Evolutionary conservation across 2,329 filamentous ascomycete species (phyloP).

Genomic region (Ilyonectria robusta): DNA sequence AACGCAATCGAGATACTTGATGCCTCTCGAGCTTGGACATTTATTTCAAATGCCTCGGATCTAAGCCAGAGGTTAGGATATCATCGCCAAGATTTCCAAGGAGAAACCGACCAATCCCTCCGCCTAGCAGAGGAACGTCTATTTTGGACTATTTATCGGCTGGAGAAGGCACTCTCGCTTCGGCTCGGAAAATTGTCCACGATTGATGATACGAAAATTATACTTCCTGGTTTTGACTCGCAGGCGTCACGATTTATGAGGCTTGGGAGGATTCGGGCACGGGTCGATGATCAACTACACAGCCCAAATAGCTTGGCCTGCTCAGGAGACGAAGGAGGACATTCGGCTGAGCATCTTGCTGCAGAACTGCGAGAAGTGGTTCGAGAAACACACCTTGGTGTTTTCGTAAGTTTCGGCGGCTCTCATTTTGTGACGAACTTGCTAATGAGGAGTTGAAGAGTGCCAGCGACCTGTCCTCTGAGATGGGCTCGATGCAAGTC

Average conservation of each 20-base stretch:
- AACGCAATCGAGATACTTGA: constrained; percentile 53
- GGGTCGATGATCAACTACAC: constrained; percentile 53
- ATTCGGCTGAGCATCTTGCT: constrained; percentile 11
- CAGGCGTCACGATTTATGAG: constrained; percentile 37
- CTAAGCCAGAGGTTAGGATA: constrained; percentile 53
- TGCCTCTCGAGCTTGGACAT: constrained; percentile 51
- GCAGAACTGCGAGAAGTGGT: constrained; percentile 30
- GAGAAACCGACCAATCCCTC: neutral
- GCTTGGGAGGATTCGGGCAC: constrained; percentile 48
- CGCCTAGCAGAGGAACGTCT: constrained; percentile 26
- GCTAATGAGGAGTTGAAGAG: constrained; percentile 23
- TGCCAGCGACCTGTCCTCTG: neutral
- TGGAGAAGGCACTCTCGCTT: constrained; percentile 55
- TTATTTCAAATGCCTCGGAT: constrained; percentile 54
- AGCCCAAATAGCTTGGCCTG: constrained; percentile 38
- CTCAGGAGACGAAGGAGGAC: neutral
- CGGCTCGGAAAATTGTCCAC: constrained; percentile 52
- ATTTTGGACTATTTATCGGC: constrained; percentile 54
- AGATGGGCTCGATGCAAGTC: constrained; percentile 43
- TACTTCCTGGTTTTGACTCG: constrained; percentile 30
- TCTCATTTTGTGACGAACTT: rapidly evolving
- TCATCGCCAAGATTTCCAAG: constrained; percentile 37
- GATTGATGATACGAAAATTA: constrained; percentile 52
- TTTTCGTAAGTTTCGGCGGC: constrained; percentile 18
- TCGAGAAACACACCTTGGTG: constrained; percentile 25